Base-by-base conservation (phyloP, 371 early-diverging fungal species). In the Massospora cicadina region DNA sequence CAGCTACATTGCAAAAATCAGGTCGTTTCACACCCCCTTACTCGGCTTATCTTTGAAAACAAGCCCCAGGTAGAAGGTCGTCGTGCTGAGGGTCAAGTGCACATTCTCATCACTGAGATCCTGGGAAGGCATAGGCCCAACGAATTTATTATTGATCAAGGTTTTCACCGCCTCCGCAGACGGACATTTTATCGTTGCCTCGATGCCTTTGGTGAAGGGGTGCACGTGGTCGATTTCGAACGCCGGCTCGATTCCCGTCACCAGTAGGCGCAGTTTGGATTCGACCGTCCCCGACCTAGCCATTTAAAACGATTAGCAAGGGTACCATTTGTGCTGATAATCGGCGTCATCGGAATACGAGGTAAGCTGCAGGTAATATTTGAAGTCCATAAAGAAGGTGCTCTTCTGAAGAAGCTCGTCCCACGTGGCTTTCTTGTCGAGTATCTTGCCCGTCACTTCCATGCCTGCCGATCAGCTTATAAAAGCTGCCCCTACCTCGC, bases 301-400 rank as follows among this genome's bases (percentile, higher is more conserved):
- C 29, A 56, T 54, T 56, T 29, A 31, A 54, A 29, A 17, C 31
- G 56, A 1, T 13, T 31, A 7, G 29, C 2, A 29, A 53, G 55
- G 53, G 65, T 71, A 83, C 85, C 92, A 88, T 63, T 76, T 77
- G 60, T 87, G 68, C 63, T 91, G 91, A 3, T 74, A 67, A n/a
- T 92, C 94, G 63, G 79, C 74, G 1, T 85, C 74, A 65, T 80
- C 74, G 0, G 92, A 85, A 13, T 84, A 83, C 0, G 87, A 87
- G 57, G 91, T 84, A 24, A 99, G 81, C 71, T 93, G 91, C 28
- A 99, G 75, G 76, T 97, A 99, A 67, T 87, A 84, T 67, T 85
- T 86, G 76, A 98, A 98, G 5, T 78, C 75, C 43, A 75, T 72
- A 77, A 99, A 99, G 68, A 98, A 99, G 68, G 90, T 88, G 67